Evolutionary conservation across 192 early-diverging fungal genomes (phyloP), one percentile per base, ranked within the genome.

Genomic region (Phlyctochytrium arcticum): DNA sequence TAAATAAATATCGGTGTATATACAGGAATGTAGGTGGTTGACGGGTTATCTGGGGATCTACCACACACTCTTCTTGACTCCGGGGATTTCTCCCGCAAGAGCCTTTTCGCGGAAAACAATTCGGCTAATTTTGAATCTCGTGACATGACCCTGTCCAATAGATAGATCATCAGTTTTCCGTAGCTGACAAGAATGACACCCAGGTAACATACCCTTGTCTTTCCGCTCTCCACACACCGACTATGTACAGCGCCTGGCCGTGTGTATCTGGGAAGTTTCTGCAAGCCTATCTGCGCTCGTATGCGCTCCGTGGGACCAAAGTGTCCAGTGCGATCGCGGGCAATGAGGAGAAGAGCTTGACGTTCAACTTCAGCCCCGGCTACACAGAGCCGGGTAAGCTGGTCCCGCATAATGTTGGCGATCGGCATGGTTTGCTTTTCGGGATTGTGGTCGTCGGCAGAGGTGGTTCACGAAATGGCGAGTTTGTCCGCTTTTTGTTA

Each of bases 41-140:
- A n/a, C n/a, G n/a, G n/a, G n/a, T n/a, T n/a, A n/a, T n/a, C n/a
- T n/a, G 39, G 12, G 12, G 39, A 9, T 17, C 60, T 65, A 80
- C 80, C 80, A 81, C 9, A 50, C 48, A 31, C 50, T 59, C 60
- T 76, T 82, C 36, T 62, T 70, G 15, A 82, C 80, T 32, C 80
- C 80, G 0, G 80, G 80, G 30, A 82, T 57, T 60, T 75, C 71
- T 31, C 80, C 80, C 21, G 76, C 77, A 21, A 79, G 42, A 4
- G 80, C 80, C 36, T 62, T 64, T 23, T 75, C 67, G 26, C 80
- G 33, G 48, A 82, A 82, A 27, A 75, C 69, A 36, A 78, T 79
- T 32, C 72, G 72, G 33, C 74, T 76, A 31, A 82, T 49, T 62
- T 76, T 81, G 65, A 74, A 79, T 30, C 64, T 72, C 5, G 65